These are phyloP conservation scores for Pleurotus cornucopiae DNA, from an alignment of 768 basidiomycete species.

Conservation along the genomic window DNA sequence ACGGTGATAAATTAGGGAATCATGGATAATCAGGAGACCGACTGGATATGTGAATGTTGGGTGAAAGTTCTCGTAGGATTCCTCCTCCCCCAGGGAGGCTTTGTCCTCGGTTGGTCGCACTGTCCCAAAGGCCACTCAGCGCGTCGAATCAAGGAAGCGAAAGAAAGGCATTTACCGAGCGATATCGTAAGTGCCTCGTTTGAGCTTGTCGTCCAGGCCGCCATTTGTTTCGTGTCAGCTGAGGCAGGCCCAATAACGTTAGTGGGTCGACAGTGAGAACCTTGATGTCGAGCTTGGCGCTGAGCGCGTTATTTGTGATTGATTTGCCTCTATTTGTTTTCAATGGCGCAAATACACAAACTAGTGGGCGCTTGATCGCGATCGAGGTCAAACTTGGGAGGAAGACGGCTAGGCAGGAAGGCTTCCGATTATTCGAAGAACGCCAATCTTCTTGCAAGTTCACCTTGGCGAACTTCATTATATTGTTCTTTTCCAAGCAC, in stretches of 20 bases:
- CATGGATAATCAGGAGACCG: constrained; percentile 20
- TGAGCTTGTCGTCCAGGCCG: constrained; percentile 77
- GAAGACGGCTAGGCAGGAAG: no score
- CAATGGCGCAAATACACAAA: not conserved
- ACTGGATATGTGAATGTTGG: constrained; percentile 95
- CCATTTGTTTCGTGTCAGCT: constrained; percentile 23
- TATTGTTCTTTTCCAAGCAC: no score
- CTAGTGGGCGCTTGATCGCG: no score
- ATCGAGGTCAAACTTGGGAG: no score
- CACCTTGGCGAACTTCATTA: no score
- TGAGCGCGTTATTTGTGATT: constrained; percentile 8
- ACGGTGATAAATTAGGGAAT: not conserved
- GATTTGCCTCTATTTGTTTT: not conserved
- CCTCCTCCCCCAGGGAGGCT: constrained; percentile 48
- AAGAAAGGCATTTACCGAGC: constrained; percentile 47
- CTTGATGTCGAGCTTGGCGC: constrained; percentile 5
- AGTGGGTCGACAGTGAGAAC: constrained; percentile 7
- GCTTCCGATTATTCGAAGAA: no score
- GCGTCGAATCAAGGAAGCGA: not conserved
- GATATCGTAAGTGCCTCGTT: constrained; percentile 74
- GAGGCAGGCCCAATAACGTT: not conserved
- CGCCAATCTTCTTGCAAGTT: no score
- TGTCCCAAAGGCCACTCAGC: constrained; percentile 21
- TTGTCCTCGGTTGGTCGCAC: constrained; percentile 72
- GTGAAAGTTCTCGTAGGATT: constrained; percentile 65